Percentiles rank a stretch among this genome's conserved stretches.
Conservation (phyloP, 495 filamentous ascomycete species). For the Penicillium coffeae region DNA sequence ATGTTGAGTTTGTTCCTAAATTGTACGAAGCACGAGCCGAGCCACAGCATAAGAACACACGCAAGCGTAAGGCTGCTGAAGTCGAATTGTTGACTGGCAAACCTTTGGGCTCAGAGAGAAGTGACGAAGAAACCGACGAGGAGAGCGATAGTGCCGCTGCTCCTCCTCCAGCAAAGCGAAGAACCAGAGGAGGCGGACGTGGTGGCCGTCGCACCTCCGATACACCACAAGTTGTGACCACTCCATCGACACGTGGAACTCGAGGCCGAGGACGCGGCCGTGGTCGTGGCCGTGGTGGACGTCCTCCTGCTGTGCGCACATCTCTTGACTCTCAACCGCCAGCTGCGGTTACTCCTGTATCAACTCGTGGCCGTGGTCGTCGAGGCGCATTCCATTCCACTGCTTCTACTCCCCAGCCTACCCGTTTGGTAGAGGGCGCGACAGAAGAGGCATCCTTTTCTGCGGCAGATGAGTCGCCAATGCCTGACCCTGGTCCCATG, state of each 20-base stretch:
- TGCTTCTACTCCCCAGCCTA: conserved; percentile 1
- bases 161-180: conserved; percentile 26
- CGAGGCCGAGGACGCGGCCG: too few species aligned
- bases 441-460: too few species aligned
- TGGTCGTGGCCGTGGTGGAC: conserved; percentile 45
- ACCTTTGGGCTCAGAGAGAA: conserved; percentile 25
- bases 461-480: conserved; percentile 9
- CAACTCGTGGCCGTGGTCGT: conserved; percentile 23
- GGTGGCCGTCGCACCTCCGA: conserved; percentile 28
- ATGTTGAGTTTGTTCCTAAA: conserved; percentile 32
- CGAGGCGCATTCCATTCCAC: conserved; percentile 18
- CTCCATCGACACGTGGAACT: too few species aligned
- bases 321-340: conserved; percentile 8
- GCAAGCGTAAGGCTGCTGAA: conserved; percentile 45
- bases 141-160: conserved; percentile 29
- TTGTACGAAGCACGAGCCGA: conserved; percentile 49
- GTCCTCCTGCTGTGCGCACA: conserved; percentile 1
- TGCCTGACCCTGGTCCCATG: neutral
- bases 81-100: conserved; percentile 32
- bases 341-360: conserved; percentile 6
- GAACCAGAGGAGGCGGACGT: conserved; percentile 28
- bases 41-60: conserved; percentile 48
- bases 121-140: conserved; percentile 7
- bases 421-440: conserved; percentile 1
- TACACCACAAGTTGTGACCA: conserved; percentile 16